phyloP scores from a whole-genome alignment of 176 grass and related monocot genomes.

The Cenchrus americanus region DNA sequence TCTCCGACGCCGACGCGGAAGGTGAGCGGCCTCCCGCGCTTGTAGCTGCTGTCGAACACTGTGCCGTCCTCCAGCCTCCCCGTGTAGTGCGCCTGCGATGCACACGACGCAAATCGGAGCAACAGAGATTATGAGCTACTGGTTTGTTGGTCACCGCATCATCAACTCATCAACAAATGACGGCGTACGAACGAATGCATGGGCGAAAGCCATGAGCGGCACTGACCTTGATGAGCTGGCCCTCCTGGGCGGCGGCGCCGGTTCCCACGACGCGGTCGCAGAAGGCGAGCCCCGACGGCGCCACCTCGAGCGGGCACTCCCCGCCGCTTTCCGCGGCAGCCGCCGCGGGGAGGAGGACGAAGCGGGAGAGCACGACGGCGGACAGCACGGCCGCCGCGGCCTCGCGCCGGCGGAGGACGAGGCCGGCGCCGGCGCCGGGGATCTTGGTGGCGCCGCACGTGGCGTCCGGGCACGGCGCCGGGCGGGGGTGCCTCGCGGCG shows the following conservation, averaged over 20 bases:
- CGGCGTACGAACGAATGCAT: too few species aligned
- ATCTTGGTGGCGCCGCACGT: not conserved
- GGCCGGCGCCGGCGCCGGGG: not conserved
- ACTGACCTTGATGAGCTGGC: conserved; percentile 80
- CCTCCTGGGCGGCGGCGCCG: conserved; percentile 57
- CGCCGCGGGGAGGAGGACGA: conserved; percentile 15
- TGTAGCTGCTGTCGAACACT: conserved; percentile 97
- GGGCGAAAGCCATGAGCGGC: not conserved
- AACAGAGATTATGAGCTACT: not conserved
- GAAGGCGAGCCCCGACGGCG: conserved; percentile 73
- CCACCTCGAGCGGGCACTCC: conserved; percentile 60
- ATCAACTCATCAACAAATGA: not conserved
- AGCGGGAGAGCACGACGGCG: conserved; percentile 37
- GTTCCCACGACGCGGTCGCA: conserved; percentile 76
- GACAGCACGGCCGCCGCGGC: conserved; percentile 44
- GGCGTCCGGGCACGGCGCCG: not conserved
- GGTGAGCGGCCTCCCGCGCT: conserved; percentile 65
- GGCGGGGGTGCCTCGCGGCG: not conserved
- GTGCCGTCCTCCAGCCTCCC: conserved; percentile 85
- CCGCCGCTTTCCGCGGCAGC: not conserved
- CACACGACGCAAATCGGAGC: not conserved
- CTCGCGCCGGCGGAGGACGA: conserved; percentile 49
- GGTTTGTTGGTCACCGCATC: not conserved
- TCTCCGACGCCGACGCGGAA: conserved; percentile 89
- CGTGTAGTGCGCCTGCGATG: conserved; percentile 74